A percentile compares a stretch with the other conserved stretches of the same genome.
These are phyloP conservation scores for Rubus idaeus DNA, from an alignment of 306 rosid genomes.

Conservation along the genomic window DNA sequence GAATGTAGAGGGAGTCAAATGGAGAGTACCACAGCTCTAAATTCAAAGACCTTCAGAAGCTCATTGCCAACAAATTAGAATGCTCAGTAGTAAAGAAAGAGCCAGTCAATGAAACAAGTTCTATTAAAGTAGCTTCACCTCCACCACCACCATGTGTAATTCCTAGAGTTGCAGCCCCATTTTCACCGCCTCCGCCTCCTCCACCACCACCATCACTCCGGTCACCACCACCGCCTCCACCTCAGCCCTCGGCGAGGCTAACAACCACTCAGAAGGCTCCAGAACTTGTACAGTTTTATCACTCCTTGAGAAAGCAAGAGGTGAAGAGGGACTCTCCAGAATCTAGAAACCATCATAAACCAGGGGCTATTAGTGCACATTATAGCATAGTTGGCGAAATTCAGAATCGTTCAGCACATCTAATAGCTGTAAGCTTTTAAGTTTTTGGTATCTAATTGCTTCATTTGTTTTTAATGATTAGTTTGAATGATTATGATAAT, in stretches of 20 bases:
- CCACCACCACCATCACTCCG: slow-evolving; percentile 50
- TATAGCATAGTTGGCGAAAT: slow-evolving; percentile 93
- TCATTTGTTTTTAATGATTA: slow-evolving; percentile 22
- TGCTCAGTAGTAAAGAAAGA: slow-evolving; percentile 47
- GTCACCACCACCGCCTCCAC: slow-evolving; percentile 56
- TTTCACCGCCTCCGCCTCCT: slow-evolving; percentile 39
- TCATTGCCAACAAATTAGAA: slow-evolving; percentile 75
- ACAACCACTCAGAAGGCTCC: slow-evolving; percentile 52
- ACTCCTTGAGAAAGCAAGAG: slow-evolving; percentile 54
- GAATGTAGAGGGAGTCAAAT: slow-evolving; percentile 46
- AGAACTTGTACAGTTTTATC: slow-evolving; percentile 47
- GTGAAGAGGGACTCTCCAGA: slow-evolving; percentile 48
- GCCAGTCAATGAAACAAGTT: slow-evolving; percentile 31
- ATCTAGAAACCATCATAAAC: slow-evolving; percentile 41
- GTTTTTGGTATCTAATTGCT: slow-evolving; percentile 6
- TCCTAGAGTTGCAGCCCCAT: slow-evolving; percentile 29
- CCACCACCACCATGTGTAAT: slow-evolving; percentile 28
- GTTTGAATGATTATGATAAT: slow-evolving; percentile 23
- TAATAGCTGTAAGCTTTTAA: slow-evolving; percentile 69
- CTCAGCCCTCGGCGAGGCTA: slow-evolving; percentile 39
- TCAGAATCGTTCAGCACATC: slow-evolving; percentile 92
- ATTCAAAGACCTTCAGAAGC: slow-evolving; percentile 69
- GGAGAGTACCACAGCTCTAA: slow-evolving; percentile 55
- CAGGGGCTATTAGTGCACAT: slow-evolving; percentile 58
- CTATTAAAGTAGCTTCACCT: slow-evolving; percentile 29